Base-by-base conservation (phyloP, 805 yeast genomes). In the Cyberlindnera veronae region DNA sequence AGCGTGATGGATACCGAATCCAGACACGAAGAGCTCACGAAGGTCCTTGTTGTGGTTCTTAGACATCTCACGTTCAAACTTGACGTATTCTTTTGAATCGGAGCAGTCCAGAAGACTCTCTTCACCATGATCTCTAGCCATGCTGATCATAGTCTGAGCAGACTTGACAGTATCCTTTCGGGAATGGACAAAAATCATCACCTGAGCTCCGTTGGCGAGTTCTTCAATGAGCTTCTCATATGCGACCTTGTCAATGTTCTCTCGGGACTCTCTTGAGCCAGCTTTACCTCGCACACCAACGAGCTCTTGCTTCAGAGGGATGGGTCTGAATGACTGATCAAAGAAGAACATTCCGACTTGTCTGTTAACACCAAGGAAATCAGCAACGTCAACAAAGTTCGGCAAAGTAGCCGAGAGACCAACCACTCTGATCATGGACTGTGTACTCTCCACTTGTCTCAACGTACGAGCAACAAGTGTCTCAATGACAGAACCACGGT, bases 401-500 rank as follows among this genome's bases (percentile, higher is more conserved):
- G 98, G 98, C 38, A 90, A 69, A 0, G 98, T 90, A 2, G 98
- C 98, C 13, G 96, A 88, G 32, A 90, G 67, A 50, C 97, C 98
- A 20, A 89, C 79, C n/a, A 91, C 88, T 52, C 97, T 69, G 48
- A 91, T 90, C 90, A 90, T 82, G 36, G 86, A 81, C 59, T 93
- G 99, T 0, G 95, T 77, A 45, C 95, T 79, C 59, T 93, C 99
- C 5, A 93, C 98, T 57, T 90, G 97, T 42, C 99, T 70, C 45
- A 90, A 71, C 0, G 99, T 93, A 63, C 98, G 77, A 0, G 97
- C 96, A 3, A 90, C 96, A 38, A 90, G 68, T 0, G 97, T 89
- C 61, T 93, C 99, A 47, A 93, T 87, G 6, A 93, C 99, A 8
- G 97, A 87, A 53, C 99, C 99, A 68, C 99, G 78, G 41, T 93